phyloP scores from a whole-genome alignment of 768 basidiomycete genomes.

The Trametes meyenii region DNA sequence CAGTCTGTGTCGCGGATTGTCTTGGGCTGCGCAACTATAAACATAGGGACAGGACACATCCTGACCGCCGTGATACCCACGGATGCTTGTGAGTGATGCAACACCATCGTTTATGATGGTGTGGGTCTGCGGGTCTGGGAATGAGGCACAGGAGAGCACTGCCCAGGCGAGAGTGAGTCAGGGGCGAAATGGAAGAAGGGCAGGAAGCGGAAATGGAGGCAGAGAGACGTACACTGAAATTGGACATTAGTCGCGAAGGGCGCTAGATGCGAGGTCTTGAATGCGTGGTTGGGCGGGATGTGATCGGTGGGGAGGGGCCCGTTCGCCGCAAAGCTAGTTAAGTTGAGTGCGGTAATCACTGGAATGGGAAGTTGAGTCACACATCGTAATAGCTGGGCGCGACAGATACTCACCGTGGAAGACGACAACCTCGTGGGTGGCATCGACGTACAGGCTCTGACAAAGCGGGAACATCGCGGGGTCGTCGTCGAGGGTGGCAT shows the following conservation, averaged over 20 bases:
- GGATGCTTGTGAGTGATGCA: constrained; percentile 74
- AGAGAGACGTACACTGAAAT: constrained; percentile 68
- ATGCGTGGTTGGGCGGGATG: constrained; percentile 64
- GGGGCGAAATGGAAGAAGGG: neutral
- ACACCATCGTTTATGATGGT: constrained; percentile 89
- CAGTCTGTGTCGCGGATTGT: constrained; percentile 71
- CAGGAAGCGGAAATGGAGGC: neutral
- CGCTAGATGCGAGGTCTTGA: constrained; percentile 74
- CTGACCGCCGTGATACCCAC: constrained; percentile 80
- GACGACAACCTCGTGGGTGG: constrained; percentile 88
- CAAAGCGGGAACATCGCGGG: constrained; percentile 69
- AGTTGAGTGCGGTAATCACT: constrained; percentile 86
- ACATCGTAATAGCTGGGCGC: neutral
- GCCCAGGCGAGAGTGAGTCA: neutral
- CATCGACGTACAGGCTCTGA: constrained; percentile 82
- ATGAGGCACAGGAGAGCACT: constrained; percentile 35
- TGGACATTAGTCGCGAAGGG: constrained; percentile 90
- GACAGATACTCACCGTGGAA: constrained; percentile 60
- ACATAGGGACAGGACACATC: constrained; percentile 74
- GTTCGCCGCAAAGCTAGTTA: constrained; percentile 68
- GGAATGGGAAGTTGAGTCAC: constrained; percentile 1
- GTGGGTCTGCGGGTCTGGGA: constrained; percentile 61
- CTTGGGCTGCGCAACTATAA: constrained; percentile 69
- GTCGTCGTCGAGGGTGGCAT: constrained; percentile 76
- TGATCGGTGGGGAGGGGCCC: constrained; percentile 80